These are phyloP conservation scores for Lasiosphaeria hispida DNA, from an alignment of 495 filamentous ascomycete genomes.

Conservation along the genomic window DNA sequence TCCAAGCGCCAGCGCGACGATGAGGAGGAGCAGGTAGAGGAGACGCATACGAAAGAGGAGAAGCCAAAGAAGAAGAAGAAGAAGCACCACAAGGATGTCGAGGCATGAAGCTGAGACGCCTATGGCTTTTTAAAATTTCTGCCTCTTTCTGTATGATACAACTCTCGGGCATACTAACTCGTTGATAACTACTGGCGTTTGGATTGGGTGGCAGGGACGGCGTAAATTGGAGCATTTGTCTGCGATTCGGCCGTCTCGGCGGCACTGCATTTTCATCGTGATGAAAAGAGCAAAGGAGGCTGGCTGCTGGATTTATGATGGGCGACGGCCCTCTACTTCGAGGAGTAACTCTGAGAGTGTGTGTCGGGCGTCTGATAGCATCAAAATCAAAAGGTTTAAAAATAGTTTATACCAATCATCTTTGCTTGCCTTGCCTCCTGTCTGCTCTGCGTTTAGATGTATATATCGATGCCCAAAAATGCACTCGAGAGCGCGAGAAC, in stretches of 20 bases:
- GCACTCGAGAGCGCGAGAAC: background rate
- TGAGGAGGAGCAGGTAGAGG: conserved; percentile 24
- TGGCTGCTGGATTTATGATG: background rate
- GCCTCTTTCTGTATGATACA: conserved; percentile 38
- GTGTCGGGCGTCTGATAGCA: background rate
- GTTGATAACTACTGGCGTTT: conserved; percentile 33
- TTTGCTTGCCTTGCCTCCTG: too few relatives aligned
- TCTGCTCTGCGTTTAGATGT: background rate
- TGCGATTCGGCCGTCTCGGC: conserved; percentile 22
- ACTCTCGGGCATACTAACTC: conserved; percentile 28
- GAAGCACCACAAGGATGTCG: conserved; percentile 40
- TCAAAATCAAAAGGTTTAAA: background rate
- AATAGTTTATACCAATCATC: too few relatives aligned
- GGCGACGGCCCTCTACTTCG: conserved; percentile 1
- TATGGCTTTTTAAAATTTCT: conserved; percentile 18
- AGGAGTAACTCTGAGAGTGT: background rate
- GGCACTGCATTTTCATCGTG: conserved; percentile 21
- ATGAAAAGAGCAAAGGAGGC: conserved; percentile 17
- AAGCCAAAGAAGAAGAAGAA: conserved; percentile 49
- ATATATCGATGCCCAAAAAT: background rate
- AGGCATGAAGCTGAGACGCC: conserved; percentile 21
- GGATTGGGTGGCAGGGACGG: conserved; percentile 27
- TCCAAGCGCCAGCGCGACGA: conserved; percentile 43
- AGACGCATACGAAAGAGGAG: conserved; percentile 35
- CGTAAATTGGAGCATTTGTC: conserved; percentile 26